Percentiles rank a stretch among this genome's conserved stretches.
phyloP scores from a whole-genome alignment of 208 protist species.

The Trypanosomatidae sp. region DNA sequence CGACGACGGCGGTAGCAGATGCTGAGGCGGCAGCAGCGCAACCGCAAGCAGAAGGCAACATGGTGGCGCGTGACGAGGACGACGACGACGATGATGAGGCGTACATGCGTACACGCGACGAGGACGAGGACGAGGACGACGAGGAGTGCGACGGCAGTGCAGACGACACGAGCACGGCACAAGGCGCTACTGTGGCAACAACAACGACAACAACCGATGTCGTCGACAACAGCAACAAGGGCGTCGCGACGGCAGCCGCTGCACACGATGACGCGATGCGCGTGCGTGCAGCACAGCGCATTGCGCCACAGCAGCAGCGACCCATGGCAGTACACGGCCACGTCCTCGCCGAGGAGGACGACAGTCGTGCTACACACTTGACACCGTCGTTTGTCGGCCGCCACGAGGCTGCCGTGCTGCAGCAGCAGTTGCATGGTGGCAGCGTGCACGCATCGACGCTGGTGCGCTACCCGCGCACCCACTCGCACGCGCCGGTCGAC shows the following conservation, averaged over 20 bases:
- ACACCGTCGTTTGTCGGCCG: conserved; percentile 39
- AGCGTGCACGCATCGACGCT: conserved; percentile 44
- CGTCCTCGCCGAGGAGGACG: conserved; percentile 39
- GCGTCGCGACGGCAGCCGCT: not conserved
- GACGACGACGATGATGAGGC: not conserved
- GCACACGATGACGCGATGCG: not conserved
- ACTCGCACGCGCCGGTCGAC: conserved; percentile 27
- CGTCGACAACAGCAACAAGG: not conserved
- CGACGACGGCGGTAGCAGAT: conserved; percentile 3
- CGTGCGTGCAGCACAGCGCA: conserved; percentile 8
- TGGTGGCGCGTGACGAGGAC: conserved; percentile 1
- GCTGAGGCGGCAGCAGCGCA: not conserved
- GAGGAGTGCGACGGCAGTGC: conserved; percentile 3
- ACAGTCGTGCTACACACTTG: conserved; percentile 21
- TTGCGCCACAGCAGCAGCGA: conserved; percentile 4
- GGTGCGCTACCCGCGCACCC: conserved; percentile 37
- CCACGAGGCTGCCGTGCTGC: conserved; percentile 19
- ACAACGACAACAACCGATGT: not conserved
- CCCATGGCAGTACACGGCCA: conserved; percentile 30
- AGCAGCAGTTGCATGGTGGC: conserved; percentile 2
- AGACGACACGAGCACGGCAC: not conserved
- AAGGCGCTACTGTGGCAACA: not conserved
- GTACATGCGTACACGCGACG: not conserved
- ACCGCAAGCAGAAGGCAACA: not conserved
- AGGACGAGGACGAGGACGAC: not conserved